Evolutionary conservation across 345 rosid species (phyloP).

Genomic region (Eucalyptus decipiens): DNA sequence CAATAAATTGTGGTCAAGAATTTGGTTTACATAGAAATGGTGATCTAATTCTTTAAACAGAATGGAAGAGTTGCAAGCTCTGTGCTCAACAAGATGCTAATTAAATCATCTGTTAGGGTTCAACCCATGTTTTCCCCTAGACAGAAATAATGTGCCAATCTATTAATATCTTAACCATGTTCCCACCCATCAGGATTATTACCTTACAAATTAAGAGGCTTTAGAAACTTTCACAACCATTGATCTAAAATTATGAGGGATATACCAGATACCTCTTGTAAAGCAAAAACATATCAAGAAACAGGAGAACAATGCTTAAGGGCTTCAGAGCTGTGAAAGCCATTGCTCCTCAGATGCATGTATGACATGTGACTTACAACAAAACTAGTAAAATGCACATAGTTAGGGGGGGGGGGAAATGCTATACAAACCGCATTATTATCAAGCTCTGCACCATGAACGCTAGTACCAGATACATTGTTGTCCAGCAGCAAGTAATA

Average conservation of each 20-base stretch:
- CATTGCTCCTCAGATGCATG: neutral
- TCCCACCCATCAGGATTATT: neutral
- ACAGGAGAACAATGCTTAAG: neutral
- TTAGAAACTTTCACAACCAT: neutral
- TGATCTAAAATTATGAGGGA: neutral
- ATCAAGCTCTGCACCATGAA: slow-evolving; percentile 74
- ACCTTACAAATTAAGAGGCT: neutral
- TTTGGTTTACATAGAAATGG: neutral
- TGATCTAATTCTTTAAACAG: neutral
- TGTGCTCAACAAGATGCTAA: neutral
- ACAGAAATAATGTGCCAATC: neutral
- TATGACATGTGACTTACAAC: neutral
- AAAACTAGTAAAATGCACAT: neutral
- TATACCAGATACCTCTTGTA: neutral
- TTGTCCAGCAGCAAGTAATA: slow-evolving; percentile 84
- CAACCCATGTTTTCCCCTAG: neutral
- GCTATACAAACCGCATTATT: slow-evolving; percentile 43
- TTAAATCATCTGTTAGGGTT: neutral
- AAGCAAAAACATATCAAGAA: neutral
- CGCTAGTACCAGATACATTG: slow-evolving; percentile 62
- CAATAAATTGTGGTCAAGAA: neutral
- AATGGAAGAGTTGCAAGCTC: neutral
- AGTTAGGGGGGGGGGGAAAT: neutral
- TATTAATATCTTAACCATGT: neutral
- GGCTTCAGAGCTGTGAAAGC: neutral